phyloP scores from a whole-genome alignment of 2,329 filamentous ascomycete species.

The Penicillium sp. region DNA sequence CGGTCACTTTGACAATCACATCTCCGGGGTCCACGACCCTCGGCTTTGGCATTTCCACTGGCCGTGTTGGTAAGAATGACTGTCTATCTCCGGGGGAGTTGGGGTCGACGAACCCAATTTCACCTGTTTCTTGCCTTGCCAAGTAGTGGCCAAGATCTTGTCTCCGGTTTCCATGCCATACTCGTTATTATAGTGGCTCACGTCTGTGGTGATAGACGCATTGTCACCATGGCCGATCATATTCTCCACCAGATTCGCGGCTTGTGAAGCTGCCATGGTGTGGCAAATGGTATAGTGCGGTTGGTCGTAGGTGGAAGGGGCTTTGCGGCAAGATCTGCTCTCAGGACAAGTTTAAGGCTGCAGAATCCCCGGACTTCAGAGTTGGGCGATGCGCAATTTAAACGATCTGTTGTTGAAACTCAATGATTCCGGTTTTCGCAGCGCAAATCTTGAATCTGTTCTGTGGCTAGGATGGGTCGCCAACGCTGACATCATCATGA shows the following conservation, averaged over 20 bases:
- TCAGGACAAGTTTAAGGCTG: too few species aligned
- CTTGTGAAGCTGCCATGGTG: conserved; percentile 65
- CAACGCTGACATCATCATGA: too few species aligned
- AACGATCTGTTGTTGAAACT: too few species aligned
- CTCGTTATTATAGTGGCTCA: conserved; percentile 62
- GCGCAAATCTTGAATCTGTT: too few species aligned
- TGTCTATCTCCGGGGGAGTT: neutral
- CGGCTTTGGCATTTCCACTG: conserved; percentile 66
- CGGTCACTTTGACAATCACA: conserved; percentile 76
- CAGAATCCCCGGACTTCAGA: too few species aligned
- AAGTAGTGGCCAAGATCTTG: conserved; percentile 76
- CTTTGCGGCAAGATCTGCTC: too few species aligned
- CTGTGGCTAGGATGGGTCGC: too few species aligned
- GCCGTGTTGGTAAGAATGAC: neutral
- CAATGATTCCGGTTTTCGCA: too few species aligned
- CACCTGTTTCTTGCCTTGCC: conserved; percentile 79
- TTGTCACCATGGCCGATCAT: conserved; percentile 65
- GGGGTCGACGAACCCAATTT: conserved; percentile 52
- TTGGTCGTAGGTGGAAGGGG: too few species aligned
- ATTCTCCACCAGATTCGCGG: conserved; percentile 66
- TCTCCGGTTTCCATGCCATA: conserved; percentile 53
- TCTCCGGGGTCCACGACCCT: conserved; percentile 69
- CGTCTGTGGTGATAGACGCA: conserved; percentile 64
- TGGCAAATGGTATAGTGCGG: too few species aligned
- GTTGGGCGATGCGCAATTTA: too few species aligned